A percentile compares a stretch with the other conserved stretches of the same genome.
Conservation (phyloP, 2,329 filamentous ascomycete species). For the Periconia digitata region DNA sequence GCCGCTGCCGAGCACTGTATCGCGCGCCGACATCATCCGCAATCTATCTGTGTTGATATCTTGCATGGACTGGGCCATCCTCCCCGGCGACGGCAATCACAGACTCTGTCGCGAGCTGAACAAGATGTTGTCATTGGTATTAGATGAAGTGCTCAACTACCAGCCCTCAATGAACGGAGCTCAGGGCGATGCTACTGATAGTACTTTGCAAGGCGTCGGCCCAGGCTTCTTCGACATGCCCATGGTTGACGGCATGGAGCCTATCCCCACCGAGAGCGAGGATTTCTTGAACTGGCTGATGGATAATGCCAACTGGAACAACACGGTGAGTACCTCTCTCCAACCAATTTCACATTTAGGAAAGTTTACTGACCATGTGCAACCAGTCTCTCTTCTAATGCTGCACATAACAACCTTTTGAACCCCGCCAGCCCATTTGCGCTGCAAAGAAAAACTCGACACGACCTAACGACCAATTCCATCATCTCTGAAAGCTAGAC, state of each 20-base stretch:
- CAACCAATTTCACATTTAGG: neutral
- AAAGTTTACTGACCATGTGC: neutral
- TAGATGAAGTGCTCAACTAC: conserved; percentile 41
- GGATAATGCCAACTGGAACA: conserved; percentile 41
- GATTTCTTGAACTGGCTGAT: conserved; percentile 38
- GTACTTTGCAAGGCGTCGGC: conserved; percentile 13
- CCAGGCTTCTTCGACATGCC: conserved; percentile 38
- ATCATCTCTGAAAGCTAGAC: no score
- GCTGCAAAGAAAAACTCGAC: no score
- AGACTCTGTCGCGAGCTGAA: conserved; percentile 40
- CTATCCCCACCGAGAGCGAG: conserved; percentile 39
- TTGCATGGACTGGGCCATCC: conserved; percentile 37
- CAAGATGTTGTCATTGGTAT: conserved; percentile 37
- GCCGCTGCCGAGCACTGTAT: conserved; percentile 30
- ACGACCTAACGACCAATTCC: no score
- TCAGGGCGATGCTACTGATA: conserved; percentile 12
- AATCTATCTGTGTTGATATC: conserved; percentile 40
- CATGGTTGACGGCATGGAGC: conserved; percentile 38
- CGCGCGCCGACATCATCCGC: conserved; percentile 39
- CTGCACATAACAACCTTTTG: no score
- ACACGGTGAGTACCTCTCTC: conserved; percentile 19
- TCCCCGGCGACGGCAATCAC: conserved; percentile 39
- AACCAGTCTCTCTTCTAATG: neutral
- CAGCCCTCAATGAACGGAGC: conserved; percentile 26
- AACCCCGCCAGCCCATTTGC: no score